Conservation (phyloP, 352 stramenopile species). For the Globisporangium cylindrosporum region DNA sequence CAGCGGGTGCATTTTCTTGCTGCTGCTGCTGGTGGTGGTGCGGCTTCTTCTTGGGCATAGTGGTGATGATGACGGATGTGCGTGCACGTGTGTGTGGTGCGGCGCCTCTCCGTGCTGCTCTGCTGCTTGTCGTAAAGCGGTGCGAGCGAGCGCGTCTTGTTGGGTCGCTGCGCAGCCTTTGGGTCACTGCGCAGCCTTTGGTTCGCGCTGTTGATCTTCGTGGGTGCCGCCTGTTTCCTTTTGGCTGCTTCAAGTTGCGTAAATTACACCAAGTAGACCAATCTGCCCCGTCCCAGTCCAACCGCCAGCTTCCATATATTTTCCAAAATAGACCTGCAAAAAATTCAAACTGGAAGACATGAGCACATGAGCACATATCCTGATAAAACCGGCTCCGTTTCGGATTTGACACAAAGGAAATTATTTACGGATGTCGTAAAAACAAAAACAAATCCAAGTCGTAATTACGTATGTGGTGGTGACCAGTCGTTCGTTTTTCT, state of each 20-base stretch:
- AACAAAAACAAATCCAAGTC: neutral
- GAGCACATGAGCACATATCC: too few species aligned
- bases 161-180: neutral
- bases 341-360: neutral
- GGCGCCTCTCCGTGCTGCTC: neutral
- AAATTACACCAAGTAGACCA: slow-evolving; percentile 5
- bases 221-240: neutral
- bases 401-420: neutral
- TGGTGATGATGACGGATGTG: neutral
- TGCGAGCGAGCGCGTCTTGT: neutral
- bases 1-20: neutral
- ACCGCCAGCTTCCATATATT: neutral
- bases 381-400: too few species aligned
- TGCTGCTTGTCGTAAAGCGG: neutral
- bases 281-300: neutral
- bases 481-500: slow-evolving; percentile 31
- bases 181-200: neutral
- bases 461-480: slow-evolving; percentile 20
- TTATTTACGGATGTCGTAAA: neutral
- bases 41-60: slow-evolving; percentile 3
- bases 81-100: neutral
- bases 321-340: neutral
- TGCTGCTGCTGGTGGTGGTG: neutral
- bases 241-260: slow-evolving; percentile 8
- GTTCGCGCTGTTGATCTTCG: slow-evolving; percentile 1